A percentile compares a stretch with the other conserved stretches of the same genome.
phyloP scores from a whole-genome alignment of 2,329 filamentous ascomycete genomes.

The Zasmidium cellare region DNA sequence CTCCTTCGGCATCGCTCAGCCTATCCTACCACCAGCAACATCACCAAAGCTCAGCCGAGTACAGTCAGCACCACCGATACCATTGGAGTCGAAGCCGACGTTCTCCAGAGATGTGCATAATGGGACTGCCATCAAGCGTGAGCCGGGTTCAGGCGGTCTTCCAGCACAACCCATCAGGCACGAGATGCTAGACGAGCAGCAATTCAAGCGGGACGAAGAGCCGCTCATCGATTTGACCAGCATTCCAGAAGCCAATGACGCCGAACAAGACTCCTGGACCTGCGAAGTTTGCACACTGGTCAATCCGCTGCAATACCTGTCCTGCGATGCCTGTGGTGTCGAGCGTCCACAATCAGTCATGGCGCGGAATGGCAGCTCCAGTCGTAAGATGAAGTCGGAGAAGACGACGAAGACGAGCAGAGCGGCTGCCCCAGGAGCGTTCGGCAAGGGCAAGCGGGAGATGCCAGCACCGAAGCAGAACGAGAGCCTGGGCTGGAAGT shows the following conservation, averaged over 20 bases:
- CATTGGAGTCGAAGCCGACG: background rate
- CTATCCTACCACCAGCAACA: conserved; percentile 4
- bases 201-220: conserved; percentile 6
- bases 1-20: background rate
- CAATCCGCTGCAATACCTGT: conserved; percentile 60
- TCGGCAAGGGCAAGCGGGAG: background rate
- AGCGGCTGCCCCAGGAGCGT: background rate
- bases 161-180: conserved; percentile 13
- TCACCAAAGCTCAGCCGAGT: background rate
- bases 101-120: background rate
- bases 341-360: conserved; percentile 51
- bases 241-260: conserved; percentile 36
- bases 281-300: conserved; percentile 63
- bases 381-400: background rate
- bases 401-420: conserved; percentile 7
- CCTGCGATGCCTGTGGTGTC: conserved; percentile 60
- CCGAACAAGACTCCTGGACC: conserved; percentile 48
- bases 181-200: conserved; percentile 3
- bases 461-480: conserved; percentile 35
- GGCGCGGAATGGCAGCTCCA: conserved; percentile 17
- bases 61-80: background rate
- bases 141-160: conserved; percentile 1
- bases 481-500: conserved; percentile 60
- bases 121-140: background rate
- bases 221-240: conserved; percentile 26